Percentiles rank a stretch among this genome's conserved stretches.
Conservation (phyloP, 176 grass and related monocot genomes). For the Carex littledalei region DNA sequence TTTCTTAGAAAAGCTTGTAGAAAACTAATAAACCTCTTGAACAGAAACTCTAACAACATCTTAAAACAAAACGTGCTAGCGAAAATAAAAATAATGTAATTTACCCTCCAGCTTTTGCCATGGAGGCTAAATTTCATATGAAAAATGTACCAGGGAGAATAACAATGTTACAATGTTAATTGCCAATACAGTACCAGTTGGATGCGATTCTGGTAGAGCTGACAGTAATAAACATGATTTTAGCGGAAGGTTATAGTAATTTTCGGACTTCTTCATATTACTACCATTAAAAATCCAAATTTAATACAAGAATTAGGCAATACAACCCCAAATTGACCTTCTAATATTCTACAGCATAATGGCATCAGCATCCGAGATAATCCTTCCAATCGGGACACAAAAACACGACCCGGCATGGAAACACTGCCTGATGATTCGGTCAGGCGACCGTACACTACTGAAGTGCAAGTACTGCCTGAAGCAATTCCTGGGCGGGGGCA, state of each 20-base stretch:
- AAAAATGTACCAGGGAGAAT: neutral
- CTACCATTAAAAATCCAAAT: neutral
- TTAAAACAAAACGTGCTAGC: neutral
- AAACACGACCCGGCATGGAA: slow-evolving; percentile 97
- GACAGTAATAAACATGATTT: neutral
- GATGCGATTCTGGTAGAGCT: neutral
- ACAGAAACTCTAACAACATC: neutral
- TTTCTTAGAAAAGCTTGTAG: neutral
- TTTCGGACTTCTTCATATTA: neutral
- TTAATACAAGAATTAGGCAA: neutral
- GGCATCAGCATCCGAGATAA: slow-evolving; percentile 32
- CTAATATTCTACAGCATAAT: slow-evolving; percentile 15
- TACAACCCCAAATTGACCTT: neutral
- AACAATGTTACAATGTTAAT: neutral
- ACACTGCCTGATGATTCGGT: slow-evolving; percentile 75
- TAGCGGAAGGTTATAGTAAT: neutral
- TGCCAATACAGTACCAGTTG: neutral
- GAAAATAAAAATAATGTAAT: neutral
- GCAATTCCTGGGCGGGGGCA: slow-evolving; percentile 79
- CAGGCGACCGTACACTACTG: slow-evolving; percentile 51
- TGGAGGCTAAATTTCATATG: neutral
- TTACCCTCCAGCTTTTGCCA: neutral
- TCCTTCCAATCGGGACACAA: slow-evolving; percentile 66
- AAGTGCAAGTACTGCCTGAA: slow-evolving; percentile 87
- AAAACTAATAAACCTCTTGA: neutral